phyloP scores from a whole-genome alignment of 345 rosid genomes.

The Camelina laxa region DNA sequence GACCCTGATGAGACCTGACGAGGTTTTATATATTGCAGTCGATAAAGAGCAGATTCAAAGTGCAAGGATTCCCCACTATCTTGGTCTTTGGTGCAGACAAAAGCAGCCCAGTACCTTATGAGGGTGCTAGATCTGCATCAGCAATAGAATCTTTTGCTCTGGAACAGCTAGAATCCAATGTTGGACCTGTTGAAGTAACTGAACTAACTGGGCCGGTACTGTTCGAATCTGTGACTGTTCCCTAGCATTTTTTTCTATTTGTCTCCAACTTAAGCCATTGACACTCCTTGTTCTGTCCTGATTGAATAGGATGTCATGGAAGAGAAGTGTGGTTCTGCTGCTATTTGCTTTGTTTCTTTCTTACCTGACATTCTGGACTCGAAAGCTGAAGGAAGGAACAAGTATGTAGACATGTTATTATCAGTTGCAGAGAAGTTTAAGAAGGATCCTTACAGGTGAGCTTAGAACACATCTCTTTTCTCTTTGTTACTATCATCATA shows the following conservation, averaged over 20 bases:
- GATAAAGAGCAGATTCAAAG: conserved; percentile 87
- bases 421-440: conserved; percentile 88
- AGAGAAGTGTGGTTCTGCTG: conserved; percentile 90
- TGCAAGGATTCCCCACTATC: conserved; percentile 97
- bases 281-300: background rate
- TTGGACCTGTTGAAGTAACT: conserved; percentile 83
- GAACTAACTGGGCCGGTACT: conserved; percentile 81
- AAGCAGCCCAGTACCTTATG: conserved; percentile 76
- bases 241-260: background rate
- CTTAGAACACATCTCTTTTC: background rate
- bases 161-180: conserved; percentile 82
- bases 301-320: conserved; percentile 74
- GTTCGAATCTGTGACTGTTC: conserved; percentile 14
- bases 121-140: conserved; percentile 90
- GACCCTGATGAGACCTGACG: conserved; percentile 23
- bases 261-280: conserved; percentile 9
- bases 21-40: conserved; percentile 59
- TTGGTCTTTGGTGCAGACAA: conserved; percentile 92
- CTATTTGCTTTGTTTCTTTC: conserved; percentile 94
- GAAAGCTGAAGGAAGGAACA: conserved; percentile 95
- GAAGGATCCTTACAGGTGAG: conserved; percentile 82
- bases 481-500: conserved; percentile 3
- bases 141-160: conserved; percentile 89
- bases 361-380: conserved; percentile 95
- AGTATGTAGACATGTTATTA: conserved; percentile 70